Evolutionary conservation across 306 rosid species (phyloP), one percentile per base, ranked within the genome.

Genomic region (Lagenaria siceraria): DNA sequence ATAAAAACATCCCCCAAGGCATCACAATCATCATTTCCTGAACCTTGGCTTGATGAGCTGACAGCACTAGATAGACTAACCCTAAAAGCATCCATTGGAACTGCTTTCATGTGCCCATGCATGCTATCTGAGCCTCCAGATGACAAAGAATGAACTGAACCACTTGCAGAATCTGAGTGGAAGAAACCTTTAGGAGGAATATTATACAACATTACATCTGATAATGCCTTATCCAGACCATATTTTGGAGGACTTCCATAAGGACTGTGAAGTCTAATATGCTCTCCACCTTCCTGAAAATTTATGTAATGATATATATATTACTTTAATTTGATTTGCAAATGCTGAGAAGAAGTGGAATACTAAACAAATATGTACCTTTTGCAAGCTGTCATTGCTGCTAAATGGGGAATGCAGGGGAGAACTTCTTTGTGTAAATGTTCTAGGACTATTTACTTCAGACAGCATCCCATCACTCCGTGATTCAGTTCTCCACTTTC

Each of bases 21-120:
- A 89, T 95, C 99, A 74, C 97, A 97, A 87, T 95, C 97, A 83
- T 95, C 99, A 78, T 90, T 94, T 81, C 99, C 99, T 83, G 99
- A 95, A 79, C 99, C 99, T 86, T 95, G 99, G 86, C 99, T 95
- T 75, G 99, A 92, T 71, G 99, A 90, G 88, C 99, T 95, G 75
- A 95, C 97, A 71, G 97, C 96, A 89, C 99, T 92, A 24, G 99
- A 95, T 78, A 95, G 89, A 86, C 97, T 92, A 84, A 92, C 97
- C 87, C 99, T 88, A 88, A 89, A 87, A 88, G 97, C 96, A 89
- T 95, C 99, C 96, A 92, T 89, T 64, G 90, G 83, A 91, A 87
- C 88, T 63, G 93, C 80, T 87, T 88, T 95, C 96, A 92, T 88
- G 78, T 88, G 97, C 75, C 97, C 97, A 79, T 89, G 99, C 83